These are phyloP conservation scores for Apiospora pterosperma DNA, from an alignment of 2,329 filamentous ascomycete genomes.

Conservation along the genomic window DNA sequence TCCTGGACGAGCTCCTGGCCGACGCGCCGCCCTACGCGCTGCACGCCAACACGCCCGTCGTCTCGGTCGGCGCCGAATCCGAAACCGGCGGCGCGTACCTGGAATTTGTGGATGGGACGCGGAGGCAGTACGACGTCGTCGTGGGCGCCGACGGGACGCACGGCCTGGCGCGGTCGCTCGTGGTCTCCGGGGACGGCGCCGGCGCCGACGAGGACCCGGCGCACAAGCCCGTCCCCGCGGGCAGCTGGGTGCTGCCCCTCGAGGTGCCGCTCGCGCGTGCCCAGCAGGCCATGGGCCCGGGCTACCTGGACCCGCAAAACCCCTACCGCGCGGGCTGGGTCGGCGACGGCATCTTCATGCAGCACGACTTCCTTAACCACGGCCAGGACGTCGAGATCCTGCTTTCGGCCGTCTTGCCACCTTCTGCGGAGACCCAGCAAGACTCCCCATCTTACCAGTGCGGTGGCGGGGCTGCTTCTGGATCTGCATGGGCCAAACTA, in stretches of 20 bases:
- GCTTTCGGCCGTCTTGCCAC: constrained; percentile 3
- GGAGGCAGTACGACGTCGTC: constrained; percentile 25
- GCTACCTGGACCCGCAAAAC: constrained; percentile 19
- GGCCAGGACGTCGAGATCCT: constrained; percentile 25
- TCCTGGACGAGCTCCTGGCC: constrained; percentile 22
- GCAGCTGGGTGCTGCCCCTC: constrained; percentile 24
- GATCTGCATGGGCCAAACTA: constrained; percentile 21
- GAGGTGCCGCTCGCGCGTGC: constrained; percentile 22
- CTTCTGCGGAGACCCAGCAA: constrained; percentile 9
- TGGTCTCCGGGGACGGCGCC: constrained; percentile 13
- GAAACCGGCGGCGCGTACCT: constrained; percentile 16
- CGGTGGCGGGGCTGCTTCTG: neutral
- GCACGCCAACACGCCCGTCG: constrained; percentile 20
- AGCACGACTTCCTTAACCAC: constrained; percentile 19
- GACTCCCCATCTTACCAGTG: too few species aligned
- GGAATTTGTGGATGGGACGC: constrained; percentile 22
- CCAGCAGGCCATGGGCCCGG: constrained; percentile 21
- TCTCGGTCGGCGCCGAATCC: constrained; percentile 17
- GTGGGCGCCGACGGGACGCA: constrained; percentile 24
- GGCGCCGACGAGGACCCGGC: constrained; percentile 13
- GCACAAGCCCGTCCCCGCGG: constrained; percentile 16
- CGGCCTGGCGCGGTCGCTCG: constrained; percentile 19
- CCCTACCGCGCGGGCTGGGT: constrained; percentile 24
- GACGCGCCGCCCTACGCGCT: constrained; percentile 22
- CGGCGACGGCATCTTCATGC: constrained; percentile 23